Base-by-base conservation (phyloP, 768 basidiomycete genomes). In the Tricholoma terreum region DNA sequence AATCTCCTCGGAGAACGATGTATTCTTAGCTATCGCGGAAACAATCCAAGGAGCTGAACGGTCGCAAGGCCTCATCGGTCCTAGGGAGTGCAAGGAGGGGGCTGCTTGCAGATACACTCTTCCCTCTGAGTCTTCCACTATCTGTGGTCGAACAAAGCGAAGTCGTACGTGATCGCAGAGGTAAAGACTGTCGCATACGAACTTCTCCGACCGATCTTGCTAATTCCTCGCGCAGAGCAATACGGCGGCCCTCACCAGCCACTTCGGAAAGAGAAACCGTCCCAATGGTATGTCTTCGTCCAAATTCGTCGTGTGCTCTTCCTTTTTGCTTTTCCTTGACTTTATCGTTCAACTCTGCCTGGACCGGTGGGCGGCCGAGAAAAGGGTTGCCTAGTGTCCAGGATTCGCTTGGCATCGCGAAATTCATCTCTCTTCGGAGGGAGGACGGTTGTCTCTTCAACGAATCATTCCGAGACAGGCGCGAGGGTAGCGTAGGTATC, bases 11-110 rank as follows among this genome's bases (percentile, higher is more conserved):
- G 65, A 67, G 57, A 79, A 79, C 14, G 77, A 77, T 40, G 82
- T 79, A 31, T 80, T 78, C 17, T 68, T 62, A 0, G 79, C 73
- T 69, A 85, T 79, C 55, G 65, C 65, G 9, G 67, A 61, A 2
- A 52, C 14, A 67, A 58, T 1, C 69, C 73, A 19, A 69, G 57
- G 46, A 53, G 54, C 42, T 67, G 61, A 15, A 65, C 57, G 22
- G 48, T 58, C 19, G 58, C 58, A 36, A 60, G 57, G 48, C 66
- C 15, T 59, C 60, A 6, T 60, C 62, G n/a, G 66, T 63, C 30
- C 58, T 55, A 12, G 57, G 27, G 14, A 63, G 50, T 5, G 63
- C 55, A 8, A 61, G 50, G 10, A 60, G 45, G 8, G 62, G 57
- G 50, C 33, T 54, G 58, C 17, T 10, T 7, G 46, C 30, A 17